These are phyloP conservation scores for Ogataea polymorpha DNA, from an alignment of 805 yeast species.

Conservation along the genomic window DNA sequence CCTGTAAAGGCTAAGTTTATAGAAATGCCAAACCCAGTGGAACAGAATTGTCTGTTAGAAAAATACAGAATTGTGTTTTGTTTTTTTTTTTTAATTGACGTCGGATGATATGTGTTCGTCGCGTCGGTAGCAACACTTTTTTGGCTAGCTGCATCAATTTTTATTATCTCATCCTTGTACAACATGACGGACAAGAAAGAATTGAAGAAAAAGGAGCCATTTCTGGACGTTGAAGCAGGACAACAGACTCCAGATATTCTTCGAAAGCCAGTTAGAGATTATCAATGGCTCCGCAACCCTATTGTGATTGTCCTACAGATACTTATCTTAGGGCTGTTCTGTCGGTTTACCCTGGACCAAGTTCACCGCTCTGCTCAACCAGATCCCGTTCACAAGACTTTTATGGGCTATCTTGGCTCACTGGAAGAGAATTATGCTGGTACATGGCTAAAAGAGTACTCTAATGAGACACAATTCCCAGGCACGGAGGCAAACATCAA, in stretches of 20 bases:
- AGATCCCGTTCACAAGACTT: background rate
- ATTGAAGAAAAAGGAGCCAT: background rate
- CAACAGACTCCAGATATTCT: background rate
- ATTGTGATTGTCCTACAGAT: background rate
- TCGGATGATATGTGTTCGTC: slow-evolving; percentile 1
- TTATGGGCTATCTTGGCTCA: slow-evolving; percentile 21
- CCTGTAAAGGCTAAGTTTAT: background rate
- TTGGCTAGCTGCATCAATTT: background rate
- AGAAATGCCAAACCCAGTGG: background rate
- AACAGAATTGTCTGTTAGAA: slow-evolving; percentile 6
- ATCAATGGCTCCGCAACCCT: background rate
- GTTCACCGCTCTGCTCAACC: no score
- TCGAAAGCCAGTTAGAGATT: background rate
- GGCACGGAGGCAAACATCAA: slow-evolving; percentile 41
- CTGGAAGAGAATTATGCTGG: slow-evolving; percentile 40
- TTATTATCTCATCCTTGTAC: background rate
- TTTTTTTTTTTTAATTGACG: slow-evolving; percentile 2
- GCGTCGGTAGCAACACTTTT: slow-evolving; percentile 4
- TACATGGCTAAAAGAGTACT: slow-evolving; percentile 52
- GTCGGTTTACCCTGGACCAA: no score
- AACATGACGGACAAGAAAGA: background rate
- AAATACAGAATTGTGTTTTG: slow-evolving; percentile 4
- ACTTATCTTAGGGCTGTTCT: no score
- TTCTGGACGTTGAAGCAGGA: background rate
- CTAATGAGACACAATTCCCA: slow-evolving; percentile 56